Percentiles rank a stretch among this genome's conserved stretches.
These are phyloP conservation scores for Geotrichum fermentans DNA, from an alignment of 1,139 yeast species.

Conservation along the genomic window DNA sequence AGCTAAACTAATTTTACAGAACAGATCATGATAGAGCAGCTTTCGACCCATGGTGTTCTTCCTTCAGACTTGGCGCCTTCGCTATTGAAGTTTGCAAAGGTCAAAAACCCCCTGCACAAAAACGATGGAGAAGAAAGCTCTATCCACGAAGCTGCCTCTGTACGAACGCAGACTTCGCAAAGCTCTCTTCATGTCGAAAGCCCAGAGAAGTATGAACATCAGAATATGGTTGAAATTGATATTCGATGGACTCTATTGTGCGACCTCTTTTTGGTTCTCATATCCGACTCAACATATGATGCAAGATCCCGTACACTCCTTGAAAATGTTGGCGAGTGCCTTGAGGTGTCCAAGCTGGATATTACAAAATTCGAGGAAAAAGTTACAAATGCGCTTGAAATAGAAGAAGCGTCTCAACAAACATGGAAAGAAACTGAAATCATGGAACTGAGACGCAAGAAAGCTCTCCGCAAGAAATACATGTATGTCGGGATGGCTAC, in stretches of 20 bases:
- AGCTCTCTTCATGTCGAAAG: conserved; percentile 27
- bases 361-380: conserved; percentile 88
- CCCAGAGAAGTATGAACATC: conserved; percentile 40
- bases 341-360: conserved; percentile 62
- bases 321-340: conserved; percentile 55
- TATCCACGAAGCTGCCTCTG: conserved; percentile 5
- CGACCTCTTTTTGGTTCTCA: conserved; percentile 72
- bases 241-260: conserved; percentile 91
- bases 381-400: conserved; percentile 81
- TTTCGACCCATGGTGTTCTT: conserved; percentile 78
- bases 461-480: conserved; percentile 60
- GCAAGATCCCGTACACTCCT: conserved; percentile 78
- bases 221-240: conserved; percentile 55
- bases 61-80: conserved; percentile 65
- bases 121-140: neutral
- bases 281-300: conserved; percentile 85
- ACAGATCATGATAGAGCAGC: conserved; percentile 76
- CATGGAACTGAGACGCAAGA: conserved; percentile 63
- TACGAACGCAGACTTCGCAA: conserved; percentile 3
- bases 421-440: conserved; percentile 69
- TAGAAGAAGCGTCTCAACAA: conserved; percentile 71
- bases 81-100: conserved; percentile 31
- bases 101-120: conserved; percentile 30
- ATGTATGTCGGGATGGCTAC: conserved; percentile 94
- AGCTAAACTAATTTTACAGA: conserved; percentile 40